A percentile compares a stretch with the other conserved stretches of the same genome.
phyloP scores from a whole-genome alignment of 345 rosid genomes.

The Hypericum androsaemum region DNA sequence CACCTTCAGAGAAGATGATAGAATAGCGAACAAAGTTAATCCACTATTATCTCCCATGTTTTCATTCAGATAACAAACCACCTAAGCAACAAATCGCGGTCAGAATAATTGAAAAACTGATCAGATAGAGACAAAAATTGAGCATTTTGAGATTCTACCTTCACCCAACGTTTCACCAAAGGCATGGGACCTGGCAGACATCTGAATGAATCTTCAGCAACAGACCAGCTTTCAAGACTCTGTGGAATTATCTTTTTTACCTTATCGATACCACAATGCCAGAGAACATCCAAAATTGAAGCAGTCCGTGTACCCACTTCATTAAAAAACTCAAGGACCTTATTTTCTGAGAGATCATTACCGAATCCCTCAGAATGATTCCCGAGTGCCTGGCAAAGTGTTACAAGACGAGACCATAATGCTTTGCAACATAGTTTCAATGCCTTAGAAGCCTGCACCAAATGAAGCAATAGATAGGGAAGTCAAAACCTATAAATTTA shows the following conservation, averaged over 20 bases:
- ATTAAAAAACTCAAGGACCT: slow-evolving; percentile 36
- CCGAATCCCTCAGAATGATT: slow-evolving; percentile 20
- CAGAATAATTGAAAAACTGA: slow-evolving; percentile 16
- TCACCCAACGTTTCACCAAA: slow-evolving; percentile 84
- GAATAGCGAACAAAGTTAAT: slow-evolving; percentile 39
- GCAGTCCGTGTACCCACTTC: slow-evolving; percentile 57
- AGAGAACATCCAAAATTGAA: slow-evolving; percentile 64
- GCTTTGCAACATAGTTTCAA: slow-evolving; percentile 59
- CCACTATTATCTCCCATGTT: slow-evolving; percentile 26
- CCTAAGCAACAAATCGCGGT: slow-evolving; percentile 39
- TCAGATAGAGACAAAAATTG: slow-evolving; percentile 7
- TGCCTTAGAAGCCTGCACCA: slow-evolving; percentile 66
- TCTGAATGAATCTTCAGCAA: slow-evolving; percentile 40
- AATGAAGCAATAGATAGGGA: neutral
- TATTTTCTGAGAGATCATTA: slow-evolving; percentile 40
- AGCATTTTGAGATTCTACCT: slow-evolving; percentile 40
- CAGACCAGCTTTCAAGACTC: slow-evolving; percentile 60
- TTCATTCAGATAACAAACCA: slow-evolving; percentile 35
- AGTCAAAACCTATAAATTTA: too few species aligned
- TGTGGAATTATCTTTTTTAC: slow-evolving; percentile 27
- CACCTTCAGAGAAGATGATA: slow-evolving; percentile 37
- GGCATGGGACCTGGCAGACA: slow-evolving; percentile 49
- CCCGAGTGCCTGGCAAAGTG: slow-evolving; percentile 35
- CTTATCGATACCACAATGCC: slow-evolving; percentile 39
- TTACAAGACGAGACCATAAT: slow-evolving; percentile 58